These are phyloP conservation scores for Metarhizium brunneum DNA, from an alignment of 2,329 filamentous ascomycete species.

Conservation along the genomic window DNA sequence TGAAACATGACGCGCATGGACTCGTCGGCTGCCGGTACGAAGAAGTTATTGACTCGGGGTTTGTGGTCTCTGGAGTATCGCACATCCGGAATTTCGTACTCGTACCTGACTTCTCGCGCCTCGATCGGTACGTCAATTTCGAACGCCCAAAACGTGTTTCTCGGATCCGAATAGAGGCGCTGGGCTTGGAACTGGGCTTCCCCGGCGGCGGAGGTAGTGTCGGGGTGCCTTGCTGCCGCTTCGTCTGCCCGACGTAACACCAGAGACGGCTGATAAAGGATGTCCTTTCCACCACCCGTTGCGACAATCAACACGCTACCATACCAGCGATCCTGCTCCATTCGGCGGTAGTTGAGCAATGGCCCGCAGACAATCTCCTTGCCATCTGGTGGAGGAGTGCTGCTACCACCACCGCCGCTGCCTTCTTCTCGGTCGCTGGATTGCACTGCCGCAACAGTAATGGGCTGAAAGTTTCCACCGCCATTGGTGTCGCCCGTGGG, in stretches of 20 bases:
- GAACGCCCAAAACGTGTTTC: conserved; percentile 90
- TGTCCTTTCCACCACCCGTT: conserved; percentile 54
- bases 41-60: conserved; percentile 61
- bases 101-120: conserved; percentile 61
- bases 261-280: conserved; percentile 50
- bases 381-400: conserved; percentile 27
- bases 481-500: conserved; percentile 22
- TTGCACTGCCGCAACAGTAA: conserved; percentile 31
- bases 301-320: conserved; percentile 82
- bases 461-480: conserved; percentile 33
- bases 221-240: conserved; percentile 9
- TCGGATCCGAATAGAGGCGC: conserved; percentile 55
- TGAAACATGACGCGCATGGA: conserved; percentile 99
- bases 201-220: conserved; percentile 26
- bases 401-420: conserved; percentile 1
- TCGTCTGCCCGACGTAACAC: conserved; percentile 36
- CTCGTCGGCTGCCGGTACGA: conserved; percentile 71
- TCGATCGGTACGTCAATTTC: conserved; percentile 70
- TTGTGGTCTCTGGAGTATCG: conserved; percentile 49
- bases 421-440: neutral
- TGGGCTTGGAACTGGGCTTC: conserved; percentile 29
- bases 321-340: conserved; percentile 65
- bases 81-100: conserved; percentile 64
- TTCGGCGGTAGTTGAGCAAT: conserved; percentile 68
- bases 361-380: conserved; percentile 62